Base-by-base conservation (phyloP, 306 rosid genomes). In the Prunus persica region DNA sequence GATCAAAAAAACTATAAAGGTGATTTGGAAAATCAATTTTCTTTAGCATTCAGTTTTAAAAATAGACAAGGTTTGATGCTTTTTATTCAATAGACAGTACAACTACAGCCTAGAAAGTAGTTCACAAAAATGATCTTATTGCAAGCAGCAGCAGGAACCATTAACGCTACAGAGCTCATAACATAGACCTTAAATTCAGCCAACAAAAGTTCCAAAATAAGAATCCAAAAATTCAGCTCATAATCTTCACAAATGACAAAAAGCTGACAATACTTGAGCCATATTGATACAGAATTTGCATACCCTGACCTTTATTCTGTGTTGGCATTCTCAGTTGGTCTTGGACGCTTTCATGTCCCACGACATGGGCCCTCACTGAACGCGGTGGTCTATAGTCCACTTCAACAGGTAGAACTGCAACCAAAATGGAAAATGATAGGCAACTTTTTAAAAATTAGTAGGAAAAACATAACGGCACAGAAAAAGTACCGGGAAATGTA, bases 401-500 rank as follows among this genome's bases (percentile, higher is more conserved):
- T 62, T 76, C 81, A 32, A 54, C 56, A 1, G 93, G 86, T 78
- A 81, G 50, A 81, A 77, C 93, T 89, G 73, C 65, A 49, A 58
- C 68, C 41, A 25, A 71, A 55, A 55, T 6, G 22, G 34, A 55
- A 55, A 19, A 54, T 54, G 24, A 34, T 11, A 54, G 1, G 24
- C 22, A 54, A 38, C 9, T 15, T 20, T 13, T 7, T 14, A 3
- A 32, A 55, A 34, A 32, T 22, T 65, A 20, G 15, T 25, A 12
- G 24, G 66, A 55, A 16, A 71, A 57, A 38, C 15, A 56, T 6
- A 56, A 8, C 3, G 52, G 34, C 34, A 4, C 22, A 32, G 15
- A 20, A 6, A 30, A 34, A 15, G 20, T 11, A 30, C 0, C 0
- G 13, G 49, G 4, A 56, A 34, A 14, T 72, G 32, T 32, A 14